Conservation (phyloP, 164 flowering plant species). For the Tinospora cordifolia region DNA sequence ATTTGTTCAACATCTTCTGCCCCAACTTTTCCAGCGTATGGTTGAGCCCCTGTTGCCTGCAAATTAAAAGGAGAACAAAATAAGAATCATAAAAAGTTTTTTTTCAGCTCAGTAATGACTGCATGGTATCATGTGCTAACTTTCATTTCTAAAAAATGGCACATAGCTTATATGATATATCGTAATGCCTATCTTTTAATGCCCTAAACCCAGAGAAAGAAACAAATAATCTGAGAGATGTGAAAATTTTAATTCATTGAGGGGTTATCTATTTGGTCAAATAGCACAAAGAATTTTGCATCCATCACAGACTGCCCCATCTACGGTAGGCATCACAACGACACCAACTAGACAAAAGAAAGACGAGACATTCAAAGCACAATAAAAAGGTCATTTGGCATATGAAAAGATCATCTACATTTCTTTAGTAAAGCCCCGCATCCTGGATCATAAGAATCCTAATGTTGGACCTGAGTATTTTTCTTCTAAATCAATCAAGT, state of each 20-base stretch:
- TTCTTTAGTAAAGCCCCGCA: not conserved
- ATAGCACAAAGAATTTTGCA: no score
- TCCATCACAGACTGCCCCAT: no score
- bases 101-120: not conserved
- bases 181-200: no score
- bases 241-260: no score
- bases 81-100: not conserved
- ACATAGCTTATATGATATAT: no score
- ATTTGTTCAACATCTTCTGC: slow-evolving; percentile 72
- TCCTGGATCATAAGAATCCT: not conserved
- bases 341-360: no score
- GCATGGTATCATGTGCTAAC: no score
- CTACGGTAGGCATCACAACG: no score
- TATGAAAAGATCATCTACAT: not conserved
- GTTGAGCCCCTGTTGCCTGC: slow-evolving; percentile 77
- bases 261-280: no score
- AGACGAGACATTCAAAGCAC: not conserved
- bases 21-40: slow-evolving; percentile 89
- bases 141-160: no score
- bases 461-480: not conserved
- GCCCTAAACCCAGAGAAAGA: no score
- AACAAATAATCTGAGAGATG: no score
- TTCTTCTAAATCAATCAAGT: not conserved
- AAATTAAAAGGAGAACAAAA: slow-evolving; percentile 4
- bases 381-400: not conserved